Evolutionary conservation across 768 basidiomycete species (phyloP), one percentile per base, ranked within the genome.

Genomic region (Boletus bicolor): DNA sequence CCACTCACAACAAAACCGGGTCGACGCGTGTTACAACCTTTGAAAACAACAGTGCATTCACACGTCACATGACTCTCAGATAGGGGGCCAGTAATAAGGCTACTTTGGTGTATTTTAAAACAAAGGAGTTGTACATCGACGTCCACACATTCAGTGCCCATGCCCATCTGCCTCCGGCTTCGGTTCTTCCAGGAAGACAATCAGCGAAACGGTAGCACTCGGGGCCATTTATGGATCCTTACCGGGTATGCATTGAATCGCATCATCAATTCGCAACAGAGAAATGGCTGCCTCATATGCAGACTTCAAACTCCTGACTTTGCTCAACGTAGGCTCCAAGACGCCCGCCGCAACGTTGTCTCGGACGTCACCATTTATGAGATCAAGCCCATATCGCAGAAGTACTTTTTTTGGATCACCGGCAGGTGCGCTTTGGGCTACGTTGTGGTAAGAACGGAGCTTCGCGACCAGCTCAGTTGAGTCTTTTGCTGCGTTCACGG

Each of bases 401-500:
- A 98, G 79, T 6, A 76, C 84, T 72, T 97, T 92, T 76, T 94
- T 96, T 15, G 93, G 90, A 73, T 98, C 97, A 39, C 91, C 90
- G 0, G 77, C 80, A 2, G 92, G 87, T 3, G 93, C 96, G 62
- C 88, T 94, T 75, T 97, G 96, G 4, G 95, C 95, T 44, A 93
- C 89, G 63, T 94, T 94, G 77, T 99, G 97, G 75, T 95, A 98
- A 10, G 95, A 88, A 49, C 97, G 88, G 47, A 99, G 78, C 74
- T 98, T 98, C 21, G 97, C 95, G 38, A 99, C 93, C 19, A 99
- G 84, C 53, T 98, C 93, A 1, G 96, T 98, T 37, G 95, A 93
- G 70, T 99, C 97, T 68, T 98, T 98, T 39, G 97, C 97, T 41
- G 97, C 97, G 70, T 99, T 99, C 50, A 98, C 91, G 3, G 97